phyloP scores from a whole-genome alignment of 345 rosid genomes.

The Tarenaya hassleriana region DNA sequence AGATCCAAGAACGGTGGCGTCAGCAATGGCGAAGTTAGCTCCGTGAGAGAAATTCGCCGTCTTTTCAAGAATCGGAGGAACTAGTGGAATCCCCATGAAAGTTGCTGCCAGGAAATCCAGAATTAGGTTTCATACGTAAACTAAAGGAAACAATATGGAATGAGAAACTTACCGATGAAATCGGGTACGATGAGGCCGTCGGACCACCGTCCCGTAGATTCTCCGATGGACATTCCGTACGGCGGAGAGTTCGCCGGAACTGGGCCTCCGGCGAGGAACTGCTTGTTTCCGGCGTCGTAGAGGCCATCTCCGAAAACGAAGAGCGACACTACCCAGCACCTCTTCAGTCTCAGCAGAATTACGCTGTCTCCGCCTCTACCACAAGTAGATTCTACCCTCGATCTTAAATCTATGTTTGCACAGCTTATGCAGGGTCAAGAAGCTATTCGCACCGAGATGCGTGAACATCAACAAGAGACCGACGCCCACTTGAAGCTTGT shows the following conservation, averaged over 20 bases:
- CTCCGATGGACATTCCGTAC: conserved; percentile 28
- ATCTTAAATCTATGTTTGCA: too few relatives aligned
- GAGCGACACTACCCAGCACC: too few relatives aligned
- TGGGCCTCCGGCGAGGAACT: conserved; percentile 19
- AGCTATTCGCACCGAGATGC: too few relatives aligned
- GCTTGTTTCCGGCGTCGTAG: conserved; percentile 34
- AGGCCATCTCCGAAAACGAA: conserved; percentile 29
- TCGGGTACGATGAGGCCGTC: conserved; percentile 10
- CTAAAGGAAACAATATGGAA: too few relatives aligned
- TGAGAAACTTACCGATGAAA: conserved; percentile 25
- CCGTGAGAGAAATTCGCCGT: background rate
- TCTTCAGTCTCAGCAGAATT: too few relatives aligned
- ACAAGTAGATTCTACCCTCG: too few relatives aligned
- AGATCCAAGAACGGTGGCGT: conserved; percentile 1
- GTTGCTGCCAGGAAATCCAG: conserved; percentile 2
- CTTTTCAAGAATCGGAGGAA: background rate
- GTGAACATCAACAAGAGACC: too few relatives aligned
- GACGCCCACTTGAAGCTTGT: too few relatives aligned
- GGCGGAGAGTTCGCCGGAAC: conserved; percentile 30
- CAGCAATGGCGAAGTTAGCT: background rate
- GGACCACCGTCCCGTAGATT: conserved; percentile 38
- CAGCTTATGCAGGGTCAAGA: too few relatives aligned
- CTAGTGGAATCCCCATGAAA: background rate
- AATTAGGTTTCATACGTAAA: background rate
- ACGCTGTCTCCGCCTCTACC: too few relatives aligned